phyloP scores from a whole-genome alignment of 495 filamentous ascomycete genomes.

The Podospora appendiculata region DNA sequence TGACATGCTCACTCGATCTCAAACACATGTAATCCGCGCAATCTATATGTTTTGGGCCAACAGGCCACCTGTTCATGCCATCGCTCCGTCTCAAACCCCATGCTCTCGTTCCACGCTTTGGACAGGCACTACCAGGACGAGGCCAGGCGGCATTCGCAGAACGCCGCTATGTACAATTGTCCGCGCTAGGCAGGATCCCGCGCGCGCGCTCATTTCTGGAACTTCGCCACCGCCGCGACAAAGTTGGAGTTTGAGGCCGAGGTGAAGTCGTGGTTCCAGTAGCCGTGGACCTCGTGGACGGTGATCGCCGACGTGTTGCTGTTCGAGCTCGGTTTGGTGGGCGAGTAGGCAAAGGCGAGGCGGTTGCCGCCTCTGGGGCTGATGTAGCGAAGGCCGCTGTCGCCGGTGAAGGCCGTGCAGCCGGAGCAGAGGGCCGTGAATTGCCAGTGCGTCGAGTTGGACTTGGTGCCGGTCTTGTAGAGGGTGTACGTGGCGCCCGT shows the following conservation, averaged over 20 bases:
- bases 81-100: neutral
- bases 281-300: slow-evolving; percentile 33
- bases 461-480: slow-evolving; percentile 26
- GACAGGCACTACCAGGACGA: neutral
- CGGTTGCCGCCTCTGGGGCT: slow-evolving; percentile 29
- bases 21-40: neutral
- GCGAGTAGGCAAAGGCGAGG: slow-evolving; percentile 36
- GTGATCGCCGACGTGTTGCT: slow-evolving; percentile 23
- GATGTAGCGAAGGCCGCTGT: slow-evolving; percentile 20
- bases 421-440: slow-evolving; percentile 34
- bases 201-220: neutral
- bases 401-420: slow-evolving; percentile 28
- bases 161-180: neutral
- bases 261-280: slow-evolving; percentile 37
- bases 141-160: neutral
- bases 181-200: neutral
- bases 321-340: slow-evolving; percentile 18
- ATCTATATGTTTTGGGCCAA: neutral
- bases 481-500: slow-evolving; percentile 22
- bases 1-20: too few relatives aligned
- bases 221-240: neutral
- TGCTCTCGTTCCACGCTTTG: neutral
- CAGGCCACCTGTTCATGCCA: neutral
- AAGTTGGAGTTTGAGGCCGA: slow-evolving; percentile 24
- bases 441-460: slow-evolving; percentile 39